Evolutionary conservation across 2,329 filamentous ascomycete genomes (phyloP), one percentile per base, ranked within the genome.

Genomic region (Fusarium coicis): DNA sequence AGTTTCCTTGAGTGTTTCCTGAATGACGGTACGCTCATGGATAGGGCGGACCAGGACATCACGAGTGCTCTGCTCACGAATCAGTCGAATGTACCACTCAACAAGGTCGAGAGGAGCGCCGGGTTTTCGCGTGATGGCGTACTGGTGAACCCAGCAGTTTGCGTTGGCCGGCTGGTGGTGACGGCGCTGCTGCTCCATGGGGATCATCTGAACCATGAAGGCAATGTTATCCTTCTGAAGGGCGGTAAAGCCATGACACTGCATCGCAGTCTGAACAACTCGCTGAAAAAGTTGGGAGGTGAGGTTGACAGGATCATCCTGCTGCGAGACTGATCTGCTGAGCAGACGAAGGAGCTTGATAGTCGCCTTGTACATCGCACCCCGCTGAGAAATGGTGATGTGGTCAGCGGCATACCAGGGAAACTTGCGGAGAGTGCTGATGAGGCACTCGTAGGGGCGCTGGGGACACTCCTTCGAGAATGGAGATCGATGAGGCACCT

Each of bases 371-470:
- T 86, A 90, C 32, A 92, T 81, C 12, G 84, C 80, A 47, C 86
- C 80, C 2, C 90, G 88, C 79, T 92, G 86, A 62, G 83, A 81
- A 52, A 92, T 82, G 12, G 88, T 92, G 81, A 92, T 88, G 59
- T 84, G 74, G 6, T 88, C 80, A 3, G 89, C 84, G 78, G 85
- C 84, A 66, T 88, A 85, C 91, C 91, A 93, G 0, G 91, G 91
- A 47, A 91, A 85, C 83, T 92, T 90, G 67, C 85, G 86, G 42
- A 90, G 77, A 2, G 88, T 91, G 78, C 88, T 91, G 74, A 92
- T 90, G 75, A 92, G 83, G 77, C 86, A 90, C 81, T 93, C 91
- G 63, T 88, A 92, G 4, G 90, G 87, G 19, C 91, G 87, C 80
- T 92, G 90, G 0, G 90, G 89, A 73, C 89, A 91, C 32, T 90